phyloP scores from a whole-genome alignment of 331 rosid genomes.

The Pyrus hybrid region DNA sequence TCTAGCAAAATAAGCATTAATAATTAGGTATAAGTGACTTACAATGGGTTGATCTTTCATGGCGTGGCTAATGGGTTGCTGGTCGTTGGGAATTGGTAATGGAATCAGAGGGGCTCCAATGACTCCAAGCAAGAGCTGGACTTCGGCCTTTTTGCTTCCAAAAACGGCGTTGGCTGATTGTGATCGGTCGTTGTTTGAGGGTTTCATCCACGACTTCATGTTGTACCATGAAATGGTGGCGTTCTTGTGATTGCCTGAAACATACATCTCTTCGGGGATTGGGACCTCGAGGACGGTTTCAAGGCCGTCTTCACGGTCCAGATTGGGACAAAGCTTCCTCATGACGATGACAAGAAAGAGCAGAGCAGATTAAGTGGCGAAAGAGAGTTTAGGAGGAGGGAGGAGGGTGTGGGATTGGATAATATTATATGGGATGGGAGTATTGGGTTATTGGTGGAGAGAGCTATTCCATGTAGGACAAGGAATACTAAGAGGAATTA shows the following conservation, averaged over 20 bases:
- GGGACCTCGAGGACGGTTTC: constrained; percentile 95
- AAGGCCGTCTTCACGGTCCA: constrained; percentile 78
- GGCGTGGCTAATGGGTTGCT: constrained; percentile 39
- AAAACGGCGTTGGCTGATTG: constrained; percentile 27
- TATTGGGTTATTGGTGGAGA: neutral
- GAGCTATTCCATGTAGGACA: neutral
- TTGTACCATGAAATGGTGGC: constrained; percentile 52
- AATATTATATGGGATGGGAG: too few relatives aligned
- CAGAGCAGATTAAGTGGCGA: neutral
- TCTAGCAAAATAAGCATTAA: neutral
- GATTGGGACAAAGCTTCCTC: constrained; percentile 89
- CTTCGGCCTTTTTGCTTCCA: constrained; percentile 60
- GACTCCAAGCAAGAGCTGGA: constrained; percentile 65
- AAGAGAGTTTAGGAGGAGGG: neutral
- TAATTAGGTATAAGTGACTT: constrained; percentile 6
- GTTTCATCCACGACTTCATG: constrained; percentile 76
- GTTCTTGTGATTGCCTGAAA: constrained; percentile 26
- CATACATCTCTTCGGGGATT: constrained; percentile 65
- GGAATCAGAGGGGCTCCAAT: constrained; percentile 47
- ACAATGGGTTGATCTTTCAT: constrained; percentile 69
- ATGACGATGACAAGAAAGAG: constrained; percentile 15
- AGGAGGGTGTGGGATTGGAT: neutral
- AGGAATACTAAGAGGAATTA: neutral
- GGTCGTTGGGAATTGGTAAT: constrained; percentile 43
- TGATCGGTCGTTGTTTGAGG: constrained; percentile 34